A percentile compares a stretch with the other conserved stretches of the same genome.
phyloP scores from a whole-genome alignment of 1,139 yeast genomes.

The Saccharomyces pastorianus region DNA sequence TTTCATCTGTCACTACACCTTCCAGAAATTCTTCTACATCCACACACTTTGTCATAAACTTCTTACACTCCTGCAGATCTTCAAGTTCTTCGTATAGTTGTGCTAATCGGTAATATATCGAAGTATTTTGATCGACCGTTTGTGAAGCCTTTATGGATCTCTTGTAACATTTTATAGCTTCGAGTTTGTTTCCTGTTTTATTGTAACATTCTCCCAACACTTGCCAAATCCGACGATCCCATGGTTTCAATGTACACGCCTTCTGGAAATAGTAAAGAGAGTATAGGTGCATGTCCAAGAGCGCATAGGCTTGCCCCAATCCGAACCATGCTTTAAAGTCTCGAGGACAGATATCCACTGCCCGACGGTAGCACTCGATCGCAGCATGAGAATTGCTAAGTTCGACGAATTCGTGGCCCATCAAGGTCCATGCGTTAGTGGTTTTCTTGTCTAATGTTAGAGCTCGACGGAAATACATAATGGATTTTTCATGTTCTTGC shows the following conservation, averaged over 20 bases:
- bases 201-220: conserved; percentile 90
- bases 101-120: conserved; percentile 62
- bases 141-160: conserved; percentile 40
- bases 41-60: conserved; percentile 66
- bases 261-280: conserved; percentile 87
- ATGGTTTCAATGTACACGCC: conserved; percentile 81
- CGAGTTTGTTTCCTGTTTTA: conserved; percentile 55
- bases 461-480: conserved; percentile 87
- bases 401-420: conserved; percentile 99
- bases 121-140: conserved; percentile 38
- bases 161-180: conserved; percentile 40
- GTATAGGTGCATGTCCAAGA: conserved; percentile 88
- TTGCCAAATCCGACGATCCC: conserved; percentile 93
- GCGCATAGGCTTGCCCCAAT: conserved; percentile 95
- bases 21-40: conserved; percentile 53
- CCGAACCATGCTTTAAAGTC: conserved; percentile 99
- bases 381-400: conserved; percentile 95
- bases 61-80: conserved; percentile 47
- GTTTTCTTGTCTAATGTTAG: conserved; percentile 72
- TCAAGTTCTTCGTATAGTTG: conserved; percentile 51
- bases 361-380: conserved; percentile 87
- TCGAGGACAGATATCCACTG: conserved; percentile 75
- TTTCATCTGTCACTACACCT: conserved; percentile 62
- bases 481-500: conserved; percentile 91
- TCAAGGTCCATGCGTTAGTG: conserved; percentile 90